These are phyloP conservation scores for Drechslerella dactyloides DNA, from an alignment of 2,329 filamentous ascomycete species.

Conservation along the genomic window DNA sequence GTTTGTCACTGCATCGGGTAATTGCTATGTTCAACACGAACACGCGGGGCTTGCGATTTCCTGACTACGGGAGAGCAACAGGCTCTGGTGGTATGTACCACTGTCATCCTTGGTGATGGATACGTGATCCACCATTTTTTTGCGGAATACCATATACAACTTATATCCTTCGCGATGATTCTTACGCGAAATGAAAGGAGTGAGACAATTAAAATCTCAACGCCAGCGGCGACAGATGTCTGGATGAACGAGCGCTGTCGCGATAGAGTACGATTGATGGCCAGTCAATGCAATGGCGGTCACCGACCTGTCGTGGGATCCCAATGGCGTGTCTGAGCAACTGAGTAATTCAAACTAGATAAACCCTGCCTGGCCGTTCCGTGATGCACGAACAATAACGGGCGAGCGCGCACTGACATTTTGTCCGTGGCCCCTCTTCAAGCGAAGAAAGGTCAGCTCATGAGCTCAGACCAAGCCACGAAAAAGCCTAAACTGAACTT, in stretches of 20 bases:
- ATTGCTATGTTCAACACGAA: too few species aligned
- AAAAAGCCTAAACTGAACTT: neutral
- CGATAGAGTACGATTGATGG: conserved; percentile 11
- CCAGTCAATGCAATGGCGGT: conserved; percentile 31
- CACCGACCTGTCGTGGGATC: conserved; percentile 45
- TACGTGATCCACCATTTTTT: conserved; percentile 26
- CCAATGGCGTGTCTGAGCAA: conserved; percentile 24
- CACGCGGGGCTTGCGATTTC: conserved; percentile 15
- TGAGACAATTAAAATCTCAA: conserved; percentile 12
- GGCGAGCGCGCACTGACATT: conserved; percentile 49
- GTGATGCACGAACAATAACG: conserved; percentile 49
- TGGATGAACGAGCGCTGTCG: neutral
- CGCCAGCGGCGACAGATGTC: neutral
- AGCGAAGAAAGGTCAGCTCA: conserved; percentile 10
- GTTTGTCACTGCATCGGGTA: conserved; percentile 16
- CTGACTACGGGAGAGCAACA: conserved; percentile 41
- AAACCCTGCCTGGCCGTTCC: conserved; percentile 48
- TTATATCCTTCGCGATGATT: conserved; percentile 40
- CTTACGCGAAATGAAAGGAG: conserved; percentile 49
- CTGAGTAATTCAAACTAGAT: conserved; percentile 16
- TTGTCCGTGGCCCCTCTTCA: conserved; percentile 43
- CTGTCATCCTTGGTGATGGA: conserved; percentile 7
- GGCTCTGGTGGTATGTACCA: conserved; percentile 40
- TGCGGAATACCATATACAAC: too few species aligned
- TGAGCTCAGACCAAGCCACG: neutral